Percentiles rank a stretch among this genome's conserved stretches.
Conservation (phyloP, 768 basidiomycete genomes). For the Boletus vermiculosoides region DNA sequence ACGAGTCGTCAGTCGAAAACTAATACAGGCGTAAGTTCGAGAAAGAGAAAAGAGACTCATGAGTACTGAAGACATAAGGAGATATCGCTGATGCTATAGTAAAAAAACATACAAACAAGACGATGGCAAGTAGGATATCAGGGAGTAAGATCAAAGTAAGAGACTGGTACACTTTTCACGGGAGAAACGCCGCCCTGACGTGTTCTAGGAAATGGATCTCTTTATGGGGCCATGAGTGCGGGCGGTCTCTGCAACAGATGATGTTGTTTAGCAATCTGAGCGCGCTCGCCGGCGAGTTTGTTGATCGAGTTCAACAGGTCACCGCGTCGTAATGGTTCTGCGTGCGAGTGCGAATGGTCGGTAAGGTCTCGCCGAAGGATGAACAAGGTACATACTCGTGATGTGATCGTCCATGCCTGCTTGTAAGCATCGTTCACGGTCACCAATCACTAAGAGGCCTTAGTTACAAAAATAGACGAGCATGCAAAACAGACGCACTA, state of each 20-base stretch:
- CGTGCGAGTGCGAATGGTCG: background rate
- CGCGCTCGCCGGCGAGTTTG: conserved; percentile 70
- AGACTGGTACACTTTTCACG: background rate
- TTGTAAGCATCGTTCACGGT: conserved; percentile 70
- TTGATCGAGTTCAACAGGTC: conserved; percentile 82
- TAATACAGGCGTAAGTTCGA: conserved; percentile 11
- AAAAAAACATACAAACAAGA: background rate
- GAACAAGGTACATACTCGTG: conserved; percentile 54
- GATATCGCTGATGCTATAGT: conserved; percentile 16
- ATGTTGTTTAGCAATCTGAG: conserved; percentile 32
- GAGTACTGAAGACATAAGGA: background rate
- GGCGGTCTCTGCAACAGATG: conserved; percentile 34
- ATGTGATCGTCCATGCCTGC: conserved; percentile 86
- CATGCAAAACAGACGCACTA: conserved; percentile 52
- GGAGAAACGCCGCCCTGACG: background rate
- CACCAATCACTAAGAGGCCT: conserved; percentile 73
- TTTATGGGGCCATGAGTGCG: conserved; percentile 29
- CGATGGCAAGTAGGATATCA: conserved; percentile 12
- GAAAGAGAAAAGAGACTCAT: background rate
- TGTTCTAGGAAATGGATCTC: conserved; percentile 3
- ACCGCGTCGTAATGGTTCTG: conserved; percentile 76
- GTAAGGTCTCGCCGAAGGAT: background rate
- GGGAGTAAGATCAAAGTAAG: conserved; percentile 1
- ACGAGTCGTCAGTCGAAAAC: background rate
- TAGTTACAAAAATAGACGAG: conserved; percentile 4